These are phyloP conservation scores for Fusarium sulawesiense DNA, from an alignment of 2,329 filamentous ascomycete genomes.

Conservation along the genomic window DNA sequence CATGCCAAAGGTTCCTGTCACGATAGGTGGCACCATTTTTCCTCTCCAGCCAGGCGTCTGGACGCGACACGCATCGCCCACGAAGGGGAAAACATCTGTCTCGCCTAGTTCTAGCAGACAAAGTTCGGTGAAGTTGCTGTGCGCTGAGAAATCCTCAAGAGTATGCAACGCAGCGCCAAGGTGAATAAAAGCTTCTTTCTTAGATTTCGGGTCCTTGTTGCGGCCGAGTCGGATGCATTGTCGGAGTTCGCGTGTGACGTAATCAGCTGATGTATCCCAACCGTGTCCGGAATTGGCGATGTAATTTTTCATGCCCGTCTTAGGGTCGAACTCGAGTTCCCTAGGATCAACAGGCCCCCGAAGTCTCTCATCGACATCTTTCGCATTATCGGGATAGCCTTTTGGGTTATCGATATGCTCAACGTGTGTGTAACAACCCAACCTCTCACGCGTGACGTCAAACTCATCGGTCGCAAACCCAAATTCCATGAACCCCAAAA, in stretches of 20 bases:
- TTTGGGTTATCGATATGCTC: constrained; percentile 78
- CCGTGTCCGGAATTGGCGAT: constrained; percentile 80
- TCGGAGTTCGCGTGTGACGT: constrained; percentile 75
- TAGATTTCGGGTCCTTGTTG: constrained; percentile 24
- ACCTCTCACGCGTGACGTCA: constrained; percentile 79
- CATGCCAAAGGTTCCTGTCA: constrained; percentile 67
- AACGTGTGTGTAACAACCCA: constrained; percentile 82
- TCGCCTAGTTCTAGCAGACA: constrained; percentile 76
- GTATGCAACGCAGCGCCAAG: constrained; percentile 78
- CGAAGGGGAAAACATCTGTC: constrained; percentile 70
- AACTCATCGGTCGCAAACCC: constrained; percentile 83
- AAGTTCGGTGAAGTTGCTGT: constrained; percentile 82
- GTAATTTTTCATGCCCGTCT: constrained; percentile 95
- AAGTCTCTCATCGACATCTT: constrained; percentile 74
- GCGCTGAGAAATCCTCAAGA: constrained; percentile 73
- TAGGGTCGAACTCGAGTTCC: constrained; percentile 75
- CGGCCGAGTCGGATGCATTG: constrained; percentile 78
- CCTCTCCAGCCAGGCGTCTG: constrained; percentile 64
- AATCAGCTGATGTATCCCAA: constrained; percentile 88
- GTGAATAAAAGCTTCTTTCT: constrained; percentile 49
- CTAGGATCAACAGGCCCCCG: constrained; percentile 53
- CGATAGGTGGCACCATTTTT: constrained; percentile 73
- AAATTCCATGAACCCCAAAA: constrained; percentile 49
- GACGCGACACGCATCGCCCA: constrained; percentile 43
- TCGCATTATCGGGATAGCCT: constrained; percentile 78